Evolutionary conservation across 2,329 filamentous ascomycete species (phyloP).

Genomic region (Aphanoascus verrucosus): DNA sequence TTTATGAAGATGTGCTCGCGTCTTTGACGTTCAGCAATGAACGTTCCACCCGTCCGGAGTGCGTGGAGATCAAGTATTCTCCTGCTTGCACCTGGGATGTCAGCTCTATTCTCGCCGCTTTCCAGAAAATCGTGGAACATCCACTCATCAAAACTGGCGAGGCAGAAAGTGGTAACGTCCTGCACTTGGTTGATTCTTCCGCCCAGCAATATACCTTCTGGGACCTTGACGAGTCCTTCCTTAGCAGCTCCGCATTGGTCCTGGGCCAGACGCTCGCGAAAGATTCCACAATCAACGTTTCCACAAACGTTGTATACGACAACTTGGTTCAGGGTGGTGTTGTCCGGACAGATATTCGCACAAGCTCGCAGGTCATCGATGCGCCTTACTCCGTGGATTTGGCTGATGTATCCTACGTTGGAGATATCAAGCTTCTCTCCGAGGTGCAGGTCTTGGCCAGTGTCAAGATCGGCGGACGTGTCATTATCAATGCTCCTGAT

Average conservation of each 20-base stretch:
- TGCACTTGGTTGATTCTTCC: slow-evolving; percentile 44
- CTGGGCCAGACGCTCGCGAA: slow-evolving; percentile 51
- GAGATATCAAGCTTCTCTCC: slow-evolving; percentile 66
- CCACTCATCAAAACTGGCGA: slow-evolving; percentile 23
- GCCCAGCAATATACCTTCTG: slow-evolving; percentile 87
- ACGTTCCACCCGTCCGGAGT: slow-evolving; percentile 51
- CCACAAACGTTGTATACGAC: slow-evolving; percentile 49
- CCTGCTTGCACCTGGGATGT: slow-evolving; percentile 57
- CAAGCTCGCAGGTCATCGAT: slow-evolving; percentile 71
- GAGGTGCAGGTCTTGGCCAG: slow-evolving; percentile 63
- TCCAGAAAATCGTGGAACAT: slow-evolving; percentile 36
- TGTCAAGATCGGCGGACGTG: slow-evolving; percentile 57
- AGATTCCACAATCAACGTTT: slow-evolving; percentile 52
- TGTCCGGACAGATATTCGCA: slow-evolving; percentile 73
- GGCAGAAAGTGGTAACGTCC: slow-evolving; percentile 32
- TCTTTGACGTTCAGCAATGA: slow-evolving; percentile 67
- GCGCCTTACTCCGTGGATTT: slow-evolving; percentile 69
- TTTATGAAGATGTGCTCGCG: slow-evolving; percentile 86
- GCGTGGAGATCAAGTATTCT: slow-evolving; percentile 83
- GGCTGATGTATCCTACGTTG: slow-evolving; percentile 69
- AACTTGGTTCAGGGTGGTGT: slow-evolving; percentile 63
- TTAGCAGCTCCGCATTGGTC: slow-evolving; percentile 53
- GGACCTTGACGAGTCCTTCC: slow-evolving; percentile 68
- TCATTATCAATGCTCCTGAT: slow-evolving; percentile 65
- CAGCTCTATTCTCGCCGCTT: slow-evolving; percentile 34